These are phyloP conservation scores for Erythrophleum ivorense DNA, from an alignment of 331 rosid species.

Conservation along the genomic window DNA sequence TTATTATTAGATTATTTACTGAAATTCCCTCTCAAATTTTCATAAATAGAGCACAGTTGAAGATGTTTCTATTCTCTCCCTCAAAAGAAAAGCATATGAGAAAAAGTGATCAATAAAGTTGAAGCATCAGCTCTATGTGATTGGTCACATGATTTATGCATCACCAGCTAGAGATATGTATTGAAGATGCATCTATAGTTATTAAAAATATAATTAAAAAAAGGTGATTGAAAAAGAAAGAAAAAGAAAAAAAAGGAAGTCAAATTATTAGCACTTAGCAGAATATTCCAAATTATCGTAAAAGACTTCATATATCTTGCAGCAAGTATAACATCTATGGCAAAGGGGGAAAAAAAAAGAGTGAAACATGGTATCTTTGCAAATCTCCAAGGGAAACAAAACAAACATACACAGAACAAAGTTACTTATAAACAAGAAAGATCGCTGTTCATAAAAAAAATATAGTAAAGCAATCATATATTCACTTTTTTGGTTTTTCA, in stretches of 20 bases:
- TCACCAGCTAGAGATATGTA: neutral
- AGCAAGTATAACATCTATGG: neutral
- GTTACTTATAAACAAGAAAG: neutral
- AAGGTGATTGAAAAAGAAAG: neutral
- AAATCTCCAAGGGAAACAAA: neutral
- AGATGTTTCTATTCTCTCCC: neutral
- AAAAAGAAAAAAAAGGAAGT: neutral
- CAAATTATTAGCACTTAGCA: neutral
- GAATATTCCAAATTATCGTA: conserved; percentile 15
- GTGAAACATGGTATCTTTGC: neutral
- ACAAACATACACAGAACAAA: neutral
- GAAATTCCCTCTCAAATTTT: neutral
- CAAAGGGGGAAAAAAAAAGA: neutral
- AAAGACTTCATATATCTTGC: neutral
- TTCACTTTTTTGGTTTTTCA: neutral
- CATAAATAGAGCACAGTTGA: neutral
- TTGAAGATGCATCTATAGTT: neutral
- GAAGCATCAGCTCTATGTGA: neutral
- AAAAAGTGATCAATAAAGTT: neutral
- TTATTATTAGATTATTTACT: neutral
- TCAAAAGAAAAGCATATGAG: neutral
- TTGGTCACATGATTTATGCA: conserved; percentile 29
- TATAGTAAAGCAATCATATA: neutral
- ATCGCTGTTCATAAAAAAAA: neutral
- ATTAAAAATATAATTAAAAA: neutral